Base-by-base conservation (phyloP, 441 rosid genomes). In the Aleurites moluccanus region DNA sequence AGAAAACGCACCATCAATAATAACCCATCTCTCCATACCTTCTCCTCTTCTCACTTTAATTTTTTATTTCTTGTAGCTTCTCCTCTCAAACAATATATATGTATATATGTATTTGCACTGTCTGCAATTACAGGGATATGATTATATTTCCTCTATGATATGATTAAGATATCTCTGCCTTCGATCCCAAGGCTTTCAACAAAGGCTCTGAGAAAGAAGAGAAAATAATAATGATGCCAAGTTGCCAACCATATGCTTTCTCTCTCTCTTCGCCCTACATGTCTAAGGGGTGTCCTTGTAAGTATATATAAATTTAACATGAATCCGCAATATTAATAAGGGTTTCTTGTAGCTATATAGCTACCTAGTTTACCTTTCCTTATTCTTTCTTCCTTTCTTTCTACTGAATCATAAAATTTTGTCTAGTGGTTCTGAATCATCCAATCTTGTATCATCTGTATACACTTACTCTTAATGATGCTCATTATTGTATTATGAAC, bases 151-250 rank as follows among this genome's bases (percentile, higher is more conserved):
- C 27, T 76, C 77, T 71, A 77, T 15, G 91, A 75, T 70, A 91
- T 89, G 90, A 91, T 89, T 87, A 87, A 82, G 60, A 56, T 77
- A 88, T 85, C 78, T 80, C 73, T 80, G 90, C 91, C 94, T 91
- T 92, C 88, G 72, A 92, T 92, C 96, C 96, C 96, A 91, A 92
- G 96, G 87, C 89, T 89, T 88, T 85, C 84, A 81, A 82, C 83
- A 77, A 80, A 75, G 81, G 56, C 56, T 52, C 56, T 52, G 21
- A 16, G 56, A 20, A 52, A 18, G n/a, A 78, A 82, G 86, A 88
- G 56, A 52, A 15, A 56, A 6, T 38, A 38, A 38, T n/a, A 86
- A 92, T 92, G 91, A 90, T 89, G 80, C 56, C n/a, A n/a, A n/a
- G n/a, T n/a, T n/a, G n/a, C n/a, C 85, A 44, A 74, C 90, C 88